Base-by-base conservation (phyloP, 805 yeast genomes). In the Komagataella phaffii region DNA sequence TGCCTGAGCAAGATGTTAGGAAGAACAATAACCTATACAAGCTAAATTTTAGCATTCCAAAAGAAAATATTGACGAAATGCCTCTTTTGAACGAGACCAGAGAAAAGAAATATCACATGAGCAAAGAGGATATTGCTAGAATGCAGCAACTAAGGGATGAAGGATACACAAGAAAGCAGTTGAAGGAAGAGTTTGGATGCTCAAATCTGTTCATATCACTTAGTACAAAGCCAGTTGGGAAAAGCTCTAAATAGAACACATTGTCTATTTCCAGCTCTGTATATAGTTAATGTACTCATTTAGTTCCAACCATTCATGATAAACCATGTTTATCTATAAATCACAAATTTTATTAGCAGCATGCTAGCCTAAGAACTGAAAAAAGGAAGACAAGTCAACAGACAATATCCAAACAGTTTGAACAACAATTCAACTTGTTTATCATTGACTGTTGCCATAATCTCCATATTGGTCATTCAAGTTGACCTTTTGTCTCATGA, bases 1-100 rank as follows among this genome's bases (percentile, higher is more conserved):
- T 68, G 45, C 70, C 72, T 1, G 58, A 57, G 3, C 8, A 53
- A 1, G 72, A 67, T 52, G 57, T 60, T 17, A 60, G 71, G 54
- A 59, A 59, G 47, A 21, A 18, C 2, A 59, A 67, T 6, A 52
- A 54, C 2, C 48, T 58, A 8, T 66, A 67, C 50, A 58, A 56
- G 24, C 66, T 65, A 1, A 64, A 62, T 48, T 57, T 59, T 45
- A 24, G 53, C 3, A 51, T 51, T 12, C 52, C 58, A 3, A 49
- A 53, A 14, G 57, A 58, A 36, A 55, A 56, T 21, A 43, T 65
- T 17, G 50, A 61, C 23, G 56, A 57, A 52, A 65, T 66, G 68
- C 71, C 71, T 21, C 50, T 56, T 4, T 54, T 67, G 24, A 53
- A 57, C 21, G 53, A 55, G 24, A 51, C 56, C 47, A 46, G 46